phyloP scores from a whole-genome alignment of 768 basidiomycete genomes.

The Tricholoma sp. region DNA sequence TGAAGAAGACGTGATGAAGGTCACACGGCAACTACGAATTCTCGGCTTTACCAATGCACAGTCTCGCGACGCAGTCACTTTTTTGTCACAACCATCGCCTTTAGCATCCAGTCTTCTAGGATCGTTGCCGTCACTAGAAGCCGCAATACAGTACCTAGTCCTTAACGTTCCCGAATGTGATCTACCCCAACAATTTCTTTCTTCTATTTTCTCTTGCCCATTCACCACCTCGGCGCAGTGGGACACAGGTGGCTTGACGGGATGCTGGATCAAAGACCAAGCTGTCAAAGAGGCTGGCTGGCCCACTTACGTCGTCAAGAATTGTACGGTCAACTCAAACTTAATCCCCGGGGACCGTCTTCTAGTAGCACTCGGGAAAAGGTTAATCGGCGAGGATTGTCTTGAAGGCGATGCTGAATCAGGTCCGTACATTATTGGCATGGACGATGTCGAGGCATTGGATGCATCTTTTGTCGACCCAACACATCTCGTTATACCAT shows the following conservation, averaged over 20 bases:
- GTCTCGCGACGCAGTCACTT: constrained; percentile 46
- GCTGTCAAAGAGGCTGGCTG: constrained; percentile 82
- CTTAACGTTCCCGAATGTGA: constrained; percentile 85
- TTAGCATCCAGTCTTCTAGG: constrained; percentile 57
- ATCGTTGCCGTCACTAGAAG: constrained; percentile 61
- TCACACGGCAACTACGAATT: constrained; percentile 49
- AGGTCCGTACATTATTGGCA: constrained; percentile 30
- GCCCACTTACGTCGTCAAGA: constrained; percentile 65
- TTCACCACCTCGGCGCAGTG: constrained; percentile 65
- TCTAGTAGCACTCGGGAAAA: constrained; percentile 47
- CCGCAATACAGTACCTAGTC: constrained; percentile 80
- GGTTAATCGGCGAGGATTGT: constrained; percentile 44
- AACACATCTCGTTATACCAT: constrained; percentile 49
- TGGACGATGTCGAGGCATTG: constrained; percentile 49
- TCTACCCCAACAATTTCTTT: constrained; percentile 69
- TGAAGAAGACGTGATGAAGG: constrained; percentile 34
- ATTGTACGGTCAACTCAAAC: constrained; percentile 37
- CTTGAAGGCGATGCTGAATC: constrained; percentile 3
- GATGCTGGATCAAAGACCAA: constrained; percentile 76
- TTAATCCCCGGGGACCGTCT: constrained; percentile 51
- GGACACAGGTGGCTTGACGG: constrained; percentile 60
- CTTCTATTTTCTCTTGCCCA: constrained; percentile 58
- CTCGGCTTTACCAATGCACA: constrained; percentile 69
- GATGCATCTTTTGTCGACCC: constrained; percentile 45
- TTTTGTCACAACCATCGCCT: constrained; percentile 51